Conservation (phyloP, 1,284 basidiomycete species). For the Stereum hirsutum region DNA sequence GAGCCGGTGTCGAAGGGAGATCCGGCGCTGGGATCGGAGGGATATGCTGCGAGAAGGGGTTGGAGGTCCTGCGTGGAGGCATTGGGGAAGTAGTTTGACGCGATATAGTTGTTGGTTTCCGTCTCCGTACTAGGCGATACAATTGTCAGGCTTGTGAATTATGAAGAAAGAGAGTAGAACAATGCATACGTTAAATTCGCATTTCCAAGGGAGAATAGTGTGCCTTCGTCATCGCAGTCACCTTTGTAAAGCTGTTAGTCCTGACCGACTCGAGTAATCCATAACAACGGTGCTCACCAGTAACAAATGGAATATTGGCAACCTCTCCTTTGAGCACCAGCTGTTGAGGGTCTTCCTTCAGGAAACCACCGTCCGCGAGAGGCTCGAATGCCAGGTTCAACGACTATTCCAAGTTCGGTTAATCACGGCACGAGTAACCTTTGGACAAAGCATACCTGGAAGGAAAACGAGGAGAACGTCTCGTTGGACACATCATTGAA, state of each 20-base stretch:
- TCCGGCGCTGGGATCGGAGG: conserved; percentile 32
- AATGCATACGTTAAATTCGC: conserved; percentile 4
- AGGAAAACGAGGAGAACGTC: conserved; percentile 11
- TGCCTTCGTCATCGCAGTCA: conserved; percentile 1
- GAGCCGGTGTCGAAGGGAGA: conserved; percentile 44
- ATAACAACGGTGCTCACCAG: conserved; percentile 11
- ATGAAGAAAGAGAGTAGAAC: not conserved
- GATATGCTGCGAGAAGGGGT: conserved; percentile 28
- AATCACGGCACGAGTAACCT: not conserved
- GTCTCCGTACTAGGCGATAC: conserved; percentile 23
- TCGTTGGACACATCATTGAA: conserved; percentile 20
- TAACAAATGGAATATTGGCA: conserved; percentile 18
- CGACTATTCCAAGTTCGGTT: not conserved
- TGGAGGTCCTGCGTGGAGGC: conserved; percentile 20
- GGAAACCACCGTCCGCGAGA: conserved; percentile 18
- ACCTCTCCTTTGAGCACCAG: conserved; percentile 14
- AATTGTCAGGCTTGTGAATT: not conserved
- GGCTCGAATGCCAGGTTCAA: conserved; percentile 16
- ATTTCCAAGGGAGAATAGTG: not conserved
- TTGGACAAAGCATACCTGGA: conserved; percentile 5
- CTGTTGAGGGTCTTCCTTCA: conserved; percentile 14
- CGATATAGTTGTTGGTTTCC: conserved; percentile 27
- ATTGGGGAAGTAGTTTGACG: conserved; percentile 22
- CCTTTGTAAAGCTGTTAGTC: not conserved
- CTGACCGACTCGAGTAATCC: not conserved